phyloP scores from a whole-genome alignment of 2,329 filamentous ascomycete genomes.

The Beauveria asiatica region DNA sequence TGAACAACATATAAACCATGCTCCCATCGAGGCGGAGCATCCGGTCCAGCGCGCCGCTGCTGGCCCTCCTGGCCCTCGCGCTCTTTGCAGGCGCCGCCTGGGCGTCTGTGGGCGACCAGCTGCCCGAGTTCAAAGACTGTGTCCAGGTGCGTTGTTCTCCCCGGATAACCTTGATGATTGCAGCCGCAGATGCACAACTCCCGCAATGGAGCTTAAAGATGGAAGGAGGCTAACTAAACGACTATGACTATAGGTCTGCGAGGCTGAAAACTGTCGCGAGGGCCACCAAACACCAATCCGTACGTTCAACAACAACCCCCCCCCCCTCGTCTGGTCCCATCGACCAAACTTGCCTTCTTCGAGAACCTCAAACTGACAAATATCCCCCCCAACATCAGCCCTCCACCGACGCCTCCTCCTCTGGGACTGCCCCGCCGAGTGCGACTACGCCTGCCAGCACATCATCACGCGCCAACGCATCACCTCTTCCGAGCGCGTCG shows the following conservation, averaged over 20 bases:
- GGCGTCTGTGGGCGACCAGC: slow-evolving; percentile 74
- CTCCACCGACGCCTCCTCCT: slow-evolving; percentile 77
- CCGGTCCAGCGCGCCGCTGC: slow-evolving; percentile 23
- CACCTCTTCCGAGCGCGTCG: slow-evolving; percentile 55
- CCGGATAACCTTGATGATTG: not conserved
- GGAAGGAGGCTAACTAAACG: not conserved
- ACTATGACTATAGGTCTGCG: slow-evolving; percentile 66
- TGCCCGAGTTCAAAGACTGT: slow-evolving; percentile 83
- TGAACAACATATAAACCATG: slow-evolving; percentile 17
- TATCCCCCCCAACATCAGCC: slow-evolving; percentile 47
- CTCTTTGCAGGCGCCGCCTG: slow-evolving; percentile 36
- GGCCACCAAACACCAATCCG: slow-evolving; percentile 57
- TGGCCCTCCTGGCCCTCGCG: slow-evolving; percentile 27
- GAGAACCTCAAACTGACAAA: slow-evolving; percentile 7
- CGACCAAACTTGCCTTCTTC: not conserved
- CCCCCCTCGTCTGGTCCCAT: slow-evolving; percentile 10
- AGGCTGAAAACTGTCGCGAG: slow-evolving; percentile 66
- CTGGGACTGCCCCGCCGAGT: slow-evolving; percentile 89
- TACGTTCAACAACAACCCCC: slow-evolving; percentile 36
- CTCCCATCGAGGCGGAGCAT: slow-evolving; percentile 24
- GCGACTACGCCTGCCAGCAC: slow-evolving; percentile 97
- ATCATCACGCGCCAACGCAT: slow-evolving; percentile 70
- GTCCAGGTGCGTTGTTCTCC: slow-evolving; percentile 51
- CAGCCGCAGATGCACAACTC: not conserved
- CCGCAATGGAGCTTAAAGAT: not conserved